Percentiles rank a stretch among this genome's conserved stretches.
These are phyloP conservation scores for Penicillium hesseltinei DNA, from an alignment of 2,329 filamentous ascomycete genomes.

Conservation along the genomic window DNA sequence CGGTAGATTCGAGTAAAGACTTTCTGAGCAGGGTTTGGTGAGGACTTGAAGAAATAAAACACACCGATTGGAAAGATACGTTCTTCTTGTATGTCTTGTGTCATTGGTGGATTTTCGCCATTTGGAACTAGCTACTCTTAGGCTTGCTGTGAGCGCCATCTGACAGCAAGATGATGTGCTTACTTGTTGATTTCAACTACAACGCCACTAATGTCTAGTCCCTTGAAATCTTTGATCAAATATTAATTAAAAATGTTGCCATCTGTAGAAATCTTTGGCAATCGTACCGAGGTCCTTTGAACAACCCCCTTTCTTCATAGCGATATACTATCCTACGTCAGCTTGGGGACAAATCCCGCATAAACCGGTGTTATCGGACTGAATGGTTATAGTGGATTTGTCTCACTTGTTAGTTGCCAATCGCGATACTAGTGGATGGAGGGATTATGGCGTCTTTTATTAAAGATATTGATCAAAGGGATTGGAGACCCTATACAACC, in stretches of 20 bases:
- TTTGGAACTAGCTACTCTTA: background rate
- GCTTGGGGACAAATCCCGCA: background rate
- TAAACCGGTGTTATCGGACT: background rate
- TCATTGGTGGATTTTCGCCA: background rate
- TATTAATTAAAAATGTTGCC: slow-evolving; percentile 5
- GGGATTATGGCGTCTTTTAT: background rate
- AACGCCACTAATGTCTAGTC: background rate
- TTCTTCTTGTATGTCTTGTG: background rate
- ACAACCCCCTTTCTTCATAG: background rate
- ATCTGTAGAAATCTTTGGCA: background rate
- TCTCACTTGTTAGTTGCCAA: background rate
- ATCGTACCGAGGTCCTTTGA: background rate
- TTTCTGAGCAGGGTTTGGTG: background rate
- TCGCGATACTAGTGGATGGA: background rate
- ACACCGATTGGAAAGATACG: background rate
- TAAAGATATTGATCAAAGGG: background rate
- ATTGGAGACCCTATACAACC: background rate
- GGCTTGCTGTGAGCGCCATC: background rate
- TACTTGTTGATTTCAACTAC: background rate
- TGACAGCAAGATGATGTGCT: slow-evolving; percentile 2
- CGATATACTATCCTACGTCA: background rate
- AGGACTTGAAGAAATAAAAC: background rate
- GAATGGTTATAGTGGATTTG: background rate
- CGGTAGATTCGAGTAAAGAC: background rate
- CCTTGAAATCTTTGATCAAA: background rate